These are phyloP conservation scores for Pichia membranifaciens DNA, from an alignment of 805 yeast species.

Conservation along the genomic window DNA sequence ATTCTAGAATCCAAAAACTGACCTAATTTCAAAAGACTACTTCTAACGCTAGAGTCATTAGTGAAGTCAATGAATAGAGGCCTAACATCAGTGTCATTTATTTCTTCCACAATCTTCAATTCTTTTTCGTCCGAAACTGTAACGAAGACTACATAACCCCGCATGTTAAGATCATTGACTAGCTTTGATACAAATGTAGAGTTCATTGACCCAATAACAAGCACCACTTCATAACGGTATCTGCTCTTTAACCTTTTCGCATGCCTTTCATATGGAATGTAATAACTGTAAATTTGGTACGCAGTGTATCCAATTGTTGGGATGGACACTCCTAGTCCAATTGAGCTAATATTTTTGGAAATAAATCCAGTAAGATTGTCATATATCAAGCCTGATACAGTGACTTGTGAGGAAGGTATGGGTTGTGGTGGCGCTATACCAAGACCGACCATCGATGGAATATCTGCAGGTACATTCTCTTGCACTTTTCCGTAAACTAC, in stretches of 20 bases:
- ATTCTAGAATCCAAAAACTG: constrained; percentile 35
- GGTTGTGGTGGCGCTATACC: neutral
- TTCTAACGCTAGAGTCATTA: constrained; percentile 36
- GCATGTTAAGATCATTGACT: constrained; percentile 65
- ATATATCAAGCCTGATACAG: constrained; percentile 1
- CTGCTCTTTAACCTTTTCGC: constrained; percentile 64
- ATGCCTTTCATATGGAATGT: constrained; percentile 33
- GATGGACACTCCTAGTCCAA: constrained; percentile 11
- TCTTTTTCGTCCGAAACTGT: constrained; percentile 64
- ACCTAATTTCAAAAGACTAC: constrained; percentile 45
- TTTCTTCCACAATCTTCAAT: constrained; percentile 44
- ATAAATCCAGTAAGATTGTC: neutral
- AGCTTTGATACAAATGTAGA: constrained; percentile 67
- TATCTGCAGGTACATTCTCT: neutral
- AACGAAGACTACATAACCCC: constrained; percentile 79
- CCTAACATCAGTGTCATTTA: constrained; percentile 63
- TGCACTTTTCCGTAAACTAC: neutral
- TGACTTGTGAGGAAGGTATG: neutral
- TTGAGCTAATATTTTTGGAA: neutral
- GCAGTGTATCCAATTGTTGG: constrained; percentile 8
- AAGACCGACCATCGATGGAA: neutral
- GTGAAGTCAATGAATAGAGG: constrained; percentile 52
- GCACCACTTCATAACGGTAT: constrained; percentile 67
- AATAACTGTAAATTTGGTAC: constrained; percentile 6
- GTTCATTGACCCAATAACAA: constrained; percentile 69